These are phyloP conservation scores for Saccharomyces pastorianus DNA, from an alignment of 1,139 yeast species.

Conservation along the genomic window DNA sequence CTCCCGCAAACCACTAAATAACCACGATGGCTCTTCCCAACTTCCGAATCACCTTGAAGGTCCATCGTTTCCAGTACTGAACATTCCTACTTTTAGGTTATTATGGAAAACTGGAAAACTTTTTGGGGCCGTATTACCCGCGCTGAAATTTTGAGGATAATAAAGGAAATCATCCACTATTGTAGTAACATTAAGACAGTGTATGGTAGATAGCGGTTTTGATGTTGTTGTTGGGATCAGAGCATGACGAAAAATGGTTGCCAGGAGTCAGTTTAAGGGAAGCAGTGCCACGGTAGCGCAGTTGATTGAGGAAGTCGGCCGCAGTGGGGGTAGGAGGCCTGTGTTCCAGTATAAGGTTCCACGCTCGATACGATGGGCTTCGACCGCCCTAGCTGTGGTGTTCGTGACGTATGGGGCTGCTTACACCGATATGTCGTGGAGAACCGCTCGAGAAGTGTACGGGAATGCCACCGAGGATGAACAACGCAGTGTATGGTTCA, in stretches of 20 bases:
- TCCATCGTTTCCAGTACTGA: not conserved
- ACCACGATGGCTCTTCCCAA: not conserved
- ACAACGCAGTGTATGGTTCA: constrained; percentile 11
- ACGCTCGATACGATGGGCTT: constrained; percentile 19
- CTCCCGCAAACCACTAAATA: not conserved
- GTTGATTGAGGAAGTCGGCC: not conserved
- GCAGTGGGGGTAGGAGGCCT: constrained; percentile 15
- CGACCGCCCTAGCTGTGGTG: constrained; percentile 23
- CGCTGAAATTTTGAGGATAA: not conserved
- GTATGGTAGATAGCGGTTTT: too few species aligned
- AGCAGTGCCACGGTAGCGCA: not conserved
- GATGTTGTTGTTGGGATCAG: too few species aligned
- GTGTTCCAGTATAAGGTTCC: constrained; percentile 21
- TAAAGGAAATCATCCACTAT: not conserved
- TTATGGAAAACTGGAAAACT: not conserved
- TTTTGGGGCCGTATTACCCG: not conserved
- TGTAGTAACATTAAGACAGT: not conserved
- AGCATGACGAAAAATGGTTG: not conserved
- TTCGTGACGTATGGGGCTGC: constrained; percentile 25
- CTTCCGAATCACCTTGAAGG: not conserved
- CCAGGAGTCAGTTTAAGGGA: not conserved
- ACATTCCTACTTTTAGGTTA: not conserved
- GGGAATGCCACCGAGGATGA: constrained; percentile 13
- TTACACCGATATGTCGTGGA: constrained; percentile 25
- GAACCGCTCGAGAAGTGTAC: constrained; percentile 18